These are phyloP conservation scores for Nitzschia putrida DNA, from an alignment of 108 stramenopile genomes.

Conservation along the genomic window DNA sequence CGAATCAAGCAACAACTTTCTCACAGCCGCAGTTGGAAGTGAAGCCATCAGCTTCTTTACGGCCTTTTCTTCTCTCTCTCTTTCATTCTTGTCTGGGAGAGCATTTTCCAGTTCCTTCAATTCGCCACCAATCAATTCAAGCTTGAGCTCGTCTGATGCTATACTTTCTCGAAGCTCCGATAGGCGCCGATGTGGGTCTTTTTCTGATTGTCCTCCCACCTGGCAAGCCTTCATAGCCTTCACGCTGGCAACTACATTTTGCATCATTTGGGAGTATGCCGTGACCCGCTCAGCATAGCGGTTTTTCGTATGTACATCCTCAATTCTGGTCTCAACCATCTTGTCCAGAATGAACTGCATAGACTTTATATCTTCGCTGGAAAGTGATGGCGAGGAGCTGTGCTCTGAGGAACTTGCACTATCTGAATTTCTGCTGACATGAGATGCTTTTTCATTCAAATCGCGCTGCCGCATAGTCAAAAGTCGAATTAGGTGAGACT, in stretches of 20 bases:
- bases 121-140: conserved; percentile 76
- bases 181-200: neutral
- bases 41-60: conserved; percentile 51
- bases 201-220: neutral
- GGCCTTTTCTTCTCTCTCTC: conserved; percentile 24
- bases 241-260: conserved; percentile 57
- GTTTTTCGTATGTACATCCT: conserved; percentile 28
- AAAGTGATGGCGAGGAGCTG: neutral
- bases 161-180: conserved; percentile 51
- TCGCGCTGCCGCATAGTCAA: conserved; percentile 67
- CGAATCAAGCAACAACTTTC: conserved; percentile 62
- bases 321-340: conserved; percentile 67
- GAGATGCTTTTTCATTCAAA: conserved; percentile 16
- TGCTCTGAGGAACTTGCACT: conserved; percentile 7
- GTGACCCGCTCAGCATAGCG: conserved; percentile 63
- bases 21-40: conserved; percentile 54
- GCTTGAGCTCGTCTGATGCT: conserved; percentile 70
- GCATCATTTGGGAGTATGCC: conserved; percentile 75
- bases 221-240: conserved; percentile 48
- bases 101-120: conserved; percentile 55
- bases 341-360: conserved; percentile 67
- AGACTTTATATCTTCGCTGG: conserved; percentile 59
- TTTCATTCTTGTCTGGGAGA: conserved; percentile 39
- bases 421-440: neutral
- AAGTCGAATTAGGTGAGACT: conserved; percentile 75